A percentile compares a stretch with the other conserved stretches of the same genome.
phyloP scores from a whole-genome alignment of 768 basidiomycete species.

The Stropharia rugosoannulata region DNA sequence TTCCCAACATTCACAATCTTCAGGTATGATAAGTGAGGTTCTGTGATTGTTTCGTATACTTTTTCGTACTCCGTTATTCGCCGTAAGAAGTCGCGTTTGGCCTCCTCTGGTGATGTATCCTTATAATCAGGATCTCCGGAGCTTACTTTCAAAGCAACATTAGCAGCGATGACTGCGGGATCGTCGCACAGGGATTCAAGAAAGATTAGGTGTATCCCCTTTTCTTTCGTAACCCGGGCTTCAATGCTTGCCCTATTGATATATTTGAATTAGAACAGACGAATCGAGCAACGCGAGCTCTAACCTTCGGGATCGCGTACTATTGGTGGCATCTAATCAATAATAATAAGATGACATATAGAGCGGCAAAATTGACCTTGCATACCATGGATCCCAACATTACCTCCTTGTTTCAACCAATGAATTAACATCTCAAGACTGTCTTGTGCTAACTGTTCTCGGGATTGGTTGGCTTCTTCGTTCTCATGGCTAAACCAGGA shows the following conservation, averaged over 20 bases:
- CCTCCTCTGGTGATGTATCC: conserved; percentile 79
- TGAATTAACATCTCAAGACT: conserved; percentile 92
- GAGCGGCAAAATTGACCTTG: neutral
- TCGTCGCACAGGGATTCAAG: conserved; percentile 95
- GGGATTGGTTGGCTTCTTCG: conserved; percentile 65
- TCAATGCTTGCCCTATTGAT: conserved; percentile 73
- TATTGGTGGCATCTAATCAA: conserved; percentile 89
- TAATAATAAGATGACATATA: neutral
- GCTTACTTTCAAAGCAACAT: conserved; percentile 92
- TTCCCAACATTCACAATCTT: conserved; percentile 92
- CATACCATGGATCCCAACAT: conserved; percentile 95
- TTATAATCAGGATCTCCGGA: conserved; percentile 99
- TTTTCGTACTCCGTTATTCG: conserved; percentile 93
- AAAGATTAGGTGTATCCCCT: conserved; percentile 86
- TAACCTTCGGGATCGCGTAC: conserved; percentile 72
- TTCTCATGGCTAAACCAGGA: conserved; percentile 90
- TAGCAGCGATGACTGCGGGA: conserved; percentile 90
- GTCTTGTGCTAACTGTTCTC: conserved; percentile 86
- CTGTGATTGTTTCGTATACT: conserved; percentile 93
- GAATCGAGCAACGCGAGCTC: conserved; percentile 9
- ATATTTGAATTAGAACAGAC: neutral
- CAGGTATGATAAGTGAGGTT: conserved; percentile 87
- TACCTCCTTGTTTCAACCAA: conserved; percentile 94
- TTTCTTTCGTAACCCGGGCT: conserved; percentile 81
- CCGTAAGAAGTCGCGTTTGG: conserved; percentile 85